phyloP scores from a whole-genome alignment of 148 eudicot species.

The Rhododendron henanense region DNA sequence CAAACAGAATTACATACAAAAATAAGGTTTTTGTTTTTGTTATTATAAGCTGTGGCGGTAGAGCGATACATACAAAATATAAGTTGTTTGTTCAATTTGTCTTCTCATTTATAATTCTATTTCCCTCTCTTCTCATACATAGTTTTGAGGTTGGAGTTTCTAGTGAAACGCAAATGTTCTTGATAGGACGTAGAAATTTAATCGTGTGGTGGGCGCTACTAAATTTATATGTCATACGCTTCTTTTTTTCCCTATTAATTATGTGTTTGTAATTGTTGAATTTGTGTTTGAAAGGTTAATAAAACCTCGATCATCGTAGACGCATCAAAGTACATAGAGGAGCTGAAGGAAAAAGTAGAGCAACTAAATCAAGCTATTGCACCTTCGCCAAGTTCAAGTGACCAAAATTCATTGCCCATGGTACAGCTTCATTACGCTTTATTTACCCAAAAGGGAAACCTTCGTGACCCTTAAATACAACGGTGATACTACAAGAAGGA shows the following conservation, averaged over 20 bases:
- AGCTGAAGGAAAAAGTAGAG: constrained; percentile 52
- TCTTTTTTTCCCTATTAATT: neutral
- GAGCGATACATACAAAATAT: too few species aligned
- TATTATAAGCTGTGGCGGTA: too few species aligned
- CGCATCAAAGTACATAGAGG: constrained; percentile 60
- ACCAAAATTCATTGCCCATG: constrained; percentile 44
- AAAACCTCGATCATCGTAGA: constrained; percentile 48
- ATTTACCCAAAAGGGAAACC: neutral
- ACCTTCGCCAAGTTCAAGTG: constrained; percentile 30
- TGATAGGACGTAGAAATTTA: neutral
- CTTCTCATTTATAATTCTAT: too few species aligned
- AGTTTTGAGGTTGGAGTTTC: too few species aligned
- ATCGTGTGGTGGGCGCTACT: neutral
- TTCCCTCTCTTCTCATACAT: too few species aligned
- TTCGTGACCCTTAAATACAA: neutral
- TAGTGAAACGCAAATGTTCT: too few species aligned
- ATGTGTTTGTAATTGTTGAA: neutral
- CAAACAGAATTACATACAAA: too few species aligned
- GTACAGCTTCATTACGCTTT: constrained; percentile 16
- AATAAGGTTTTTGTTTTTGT: too few species aligned
- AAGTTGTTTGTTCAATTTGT: too few species aligned
- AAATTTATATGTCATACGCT: neutral
- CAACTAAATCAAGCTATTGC: constrained; percentile 35
- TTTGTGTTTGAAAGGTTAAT: constrained; percentile 30
- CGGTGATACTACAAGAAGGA: neutral